Evolutionary conservation across 805 yeast genomes (phyloP).

Genomic region (Myxozyma melibiosi): DNA sequence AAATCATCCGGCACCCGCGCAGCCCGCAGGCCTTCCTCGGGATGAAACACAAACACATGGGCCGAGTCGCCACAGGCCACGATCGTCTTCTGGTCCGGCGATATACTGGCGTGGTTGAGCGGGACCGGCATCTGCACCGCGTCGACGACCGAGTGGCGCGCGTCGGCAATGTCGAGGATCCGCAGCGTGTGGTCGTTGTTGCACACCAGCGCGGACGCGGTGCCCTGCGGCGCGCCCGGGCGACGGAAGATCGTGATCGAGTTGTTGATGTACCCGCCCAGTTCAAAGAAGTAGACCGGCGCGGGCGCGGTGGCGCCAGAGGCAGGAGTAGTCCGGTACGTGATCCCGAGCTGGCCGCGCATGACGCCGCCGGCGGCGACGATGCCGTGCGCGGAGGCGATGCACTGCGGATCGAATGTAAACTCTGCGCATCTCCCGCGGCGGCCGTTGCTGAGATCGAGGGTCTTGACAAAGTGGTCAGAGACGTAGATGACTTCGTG

Average conservation of each 20-base stretch:
- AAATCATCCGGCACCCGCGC: not conserved
- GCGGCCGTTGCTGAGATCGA: constrained; percentile 47
- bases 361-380: constrained; percentile 59
- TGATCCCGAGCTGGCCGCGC: constrained; percentile 67
- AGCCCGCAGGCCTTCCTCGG: constrained; percentile 38
- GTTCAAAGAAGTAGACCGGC: constrained; percentile 49
- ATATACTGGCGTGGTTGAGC: constrained; percentile 70
- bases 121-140: constrained; percentile 61
- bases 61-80: constrained; percentile 79
- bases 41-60: constrained; percentile 56
- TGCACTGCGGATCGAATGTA: constrained; percentile 71
- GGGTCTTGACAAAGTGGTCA: constrained; percentile 53
- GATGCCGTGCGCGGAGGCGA: constrained; percentile 57
- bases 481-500: constrained; percentile 60
- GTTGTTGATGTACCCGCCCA: constrained; percentile 85
- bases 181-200: constrained; percentile 81
- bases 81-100: constrained; percentile 62
- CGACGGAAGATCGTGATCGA: constrained; percentile 53
- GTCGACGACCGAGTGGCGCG: constrained; percentile 50
- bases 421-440: constrained; percentile 51
- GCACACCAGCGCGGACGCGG: constrained; percentile 64
- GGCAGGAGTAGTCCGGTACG: constrained; percentile 47
- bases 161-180: constrained; percentile 57
- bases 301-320: not conserved
- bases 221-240: constrained; percentile 36